Evolutionary conservation across 345 rosid genomes (phyloP).

Genomic region (Lepidium aucheri): DNA sequence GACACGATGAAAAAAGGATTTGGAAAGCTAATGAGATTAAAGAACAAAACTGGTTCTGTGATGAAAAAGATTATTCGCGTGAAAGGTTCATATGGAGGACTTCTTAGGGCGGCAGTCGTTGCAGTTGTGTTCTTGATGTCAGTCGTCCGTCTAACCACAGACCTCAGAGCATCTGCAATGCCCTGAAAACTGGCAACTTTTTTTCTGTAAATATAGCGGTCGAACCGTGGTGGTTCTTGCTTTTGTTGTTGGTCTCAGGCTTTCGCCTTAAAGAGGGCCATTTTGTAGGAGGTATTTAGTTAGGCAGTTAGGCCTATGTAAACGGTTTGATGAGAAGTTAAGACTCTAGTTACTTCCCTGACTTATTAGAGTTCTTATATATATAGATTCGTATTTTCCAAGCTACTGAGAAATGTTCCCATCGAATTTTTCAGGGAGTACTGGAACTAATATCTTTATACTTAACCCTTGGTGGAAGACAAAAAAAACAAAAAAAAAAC

Average conservation of each 20-base stretch:
- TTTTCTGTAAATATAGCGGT: background rate
- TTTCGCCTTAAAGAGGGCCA: background rate
- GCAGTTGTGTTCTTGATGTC: conserved; percentile 37
- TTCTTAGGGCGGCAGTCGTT: conserved; percentile 33
- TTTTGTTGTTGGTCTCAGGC: background rate
- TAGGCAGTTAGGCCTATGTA: background rate
- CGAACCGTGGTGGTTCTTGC: background rate
- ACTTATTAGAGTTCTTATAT: background rate
- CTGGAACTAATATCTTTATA: no score
- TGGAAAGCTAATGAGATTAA: conserved; percentile 17
- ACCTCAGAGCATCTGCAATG: conserved; percentile 2
- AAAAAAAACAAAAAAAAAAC: no score
- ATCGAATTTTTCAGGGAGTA: no score
- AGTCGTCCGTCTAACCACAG: conserved; percentile 23
- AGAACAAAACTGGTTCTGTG: background rate
- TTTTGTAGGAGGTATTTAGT: background rate
- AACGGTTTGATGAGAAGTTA: background rate
- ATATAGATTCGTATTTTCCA: background rate
- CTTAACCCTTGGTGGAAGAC: no score
- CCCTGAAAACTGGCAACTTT: background rate
- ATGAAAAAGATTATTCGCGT: conserved; percentile 15
- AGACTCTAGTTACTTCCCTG: background rate
- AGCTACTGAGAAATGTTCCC: no score
- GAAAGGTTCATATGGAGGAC: conserved; percentile 14
- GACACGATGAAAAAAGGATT: background rate